Percentiles rank a stretch among this genome's conserved stretches.
These are phyloP conservation scores for Coniochaeta prunicola DNA, from an alignment of 2,329 filamentous ascomycete species.

Conservation along the genomic window DNA sequence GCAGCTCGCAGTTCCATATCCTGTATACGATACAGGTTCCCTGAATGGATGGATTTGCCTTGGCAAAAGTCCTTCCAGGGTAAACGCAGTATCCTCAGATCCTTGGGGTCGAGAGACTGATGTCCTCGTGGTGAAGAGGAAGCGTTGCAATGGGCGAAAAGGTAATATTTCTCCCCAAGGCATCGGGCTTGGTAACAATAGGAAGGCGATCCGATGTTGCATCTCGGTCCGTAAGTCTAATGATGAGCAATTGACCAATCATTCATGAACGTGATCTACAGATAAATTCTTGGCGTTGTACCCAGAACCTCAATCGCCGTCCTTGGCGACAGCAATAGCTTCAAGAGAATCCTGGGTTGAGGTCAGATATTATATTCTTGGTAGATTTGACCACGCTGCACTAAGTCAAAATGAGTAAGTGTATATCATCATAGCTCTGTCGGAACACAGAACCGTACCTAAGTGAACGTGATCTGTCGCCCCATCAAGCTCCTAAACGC, in stretches of 20 bases:
- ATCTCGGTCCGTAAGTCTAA: not conserved
- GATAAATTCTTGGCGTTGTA: not conserved
- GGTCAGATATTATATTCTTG: too few relatives aligned
- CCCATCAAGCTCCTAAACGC: slow-evolving; percentile 73
- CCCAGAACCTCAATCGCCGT: too few relatives aligned
- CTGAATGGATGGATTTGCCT: not conserved
- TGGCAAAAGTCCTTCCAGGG: not conserved
- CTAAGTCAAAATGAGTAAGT: too few relatives aligned
- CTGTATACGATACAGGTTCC: not conserved
- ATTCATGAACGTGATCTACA: slow-evolving; percentile 1
- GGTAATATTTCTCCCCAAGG: too few relatives aligned
- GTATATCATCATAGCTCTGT: not conserved
- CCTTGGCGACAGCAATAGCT: too few relatives aligned
- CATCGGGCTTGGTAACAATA: not conserved
- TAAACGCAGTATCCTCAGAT: not conserved
- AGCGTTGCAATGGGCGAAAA: not conserved
- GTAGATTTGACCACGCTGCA: too few relatives aligned
- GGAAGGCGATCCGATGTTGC: not conserved
- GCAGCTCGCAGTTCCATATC: not conserved
- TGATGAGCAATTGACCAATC: slow-evolving; percentile 1
- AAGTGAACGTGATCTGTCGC: slow-evolving; percentile 57
- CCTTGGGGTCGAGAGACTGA: not conserved
- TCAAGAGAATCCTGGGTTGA: not conserved
- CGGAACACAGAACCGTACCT: not conserved
- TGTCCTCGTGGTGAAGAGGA: not conserved